These are phyloP conservation scores for Fusarium nelsonii DNA, from an alignment of 2,329 filamentous ascomycete genomes.

Conservation along the genomic window DNA sequence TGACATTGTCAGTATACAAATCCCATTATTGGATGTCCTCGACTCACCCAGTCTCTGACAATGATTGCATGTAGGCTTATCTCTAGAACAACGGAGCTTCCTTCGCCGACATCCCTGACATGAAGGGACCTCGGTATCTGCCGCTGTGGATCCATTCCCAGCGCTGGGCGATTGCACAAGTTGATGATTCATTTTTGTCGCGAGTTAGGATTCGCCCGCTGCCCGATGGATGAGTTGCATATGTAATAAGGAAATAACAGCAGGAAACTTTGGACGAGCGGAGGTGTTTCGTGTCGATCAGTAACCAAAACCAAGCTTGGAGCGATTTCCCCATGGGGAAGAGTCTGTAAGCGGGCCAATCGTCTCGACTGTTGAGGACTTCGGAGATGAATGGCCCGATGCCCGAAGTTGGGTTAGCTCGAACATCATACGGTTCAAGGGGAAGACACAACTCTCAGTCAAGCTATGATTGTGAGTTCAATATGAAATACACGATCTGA, in stretches of 20 bases:
- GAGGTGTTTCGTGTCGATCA: constrained; percentile 16
- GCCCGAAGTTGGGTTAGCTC: constrained; percentile 18
- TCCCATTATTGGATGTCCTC: accelerated
- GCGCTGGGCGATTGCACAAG: constrained; percentile 2
- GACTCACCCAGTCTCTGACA: constrained; percentile 34
- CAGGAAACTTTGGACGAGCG: background rate
- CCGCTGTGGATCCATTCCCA: background rate
- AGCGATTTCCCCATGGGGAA: constrained; percentile 19
- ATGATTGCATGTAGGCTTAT: constrained; percentile 40
- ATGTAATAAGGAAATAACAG: constrained; percentile 1
- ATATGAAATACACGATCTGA: background rate
- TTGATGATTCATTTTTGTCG: constrained; percentile 6
- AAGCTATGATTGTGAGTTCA: background rate
- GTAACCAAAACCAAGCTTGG: background rate
- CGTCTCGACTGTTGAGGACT: background rate
- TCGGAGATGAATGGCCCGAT: constrained; percentile 32
- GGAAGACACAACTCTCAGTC: background rate
- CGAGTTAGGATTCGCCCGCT: constrained; percentile 26
- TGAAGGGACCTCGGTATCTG: constrained; percentile 28
- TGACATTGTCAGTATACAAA: background rate
- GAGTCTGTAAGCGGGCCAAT: constrained; percentile 32
- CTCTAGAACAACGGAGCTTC: constrained; percentile 41
- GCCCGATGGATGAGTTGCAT: constrained; percentile 27
- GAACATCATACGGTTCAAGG: background rate
- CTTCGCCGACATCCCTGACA: constrained; percentile 43